Evolutionary conservation across 2,329 filamentous ascomycete species (phyloP).

Genomic region (Pseudopyricularia cyperi): DNA sequence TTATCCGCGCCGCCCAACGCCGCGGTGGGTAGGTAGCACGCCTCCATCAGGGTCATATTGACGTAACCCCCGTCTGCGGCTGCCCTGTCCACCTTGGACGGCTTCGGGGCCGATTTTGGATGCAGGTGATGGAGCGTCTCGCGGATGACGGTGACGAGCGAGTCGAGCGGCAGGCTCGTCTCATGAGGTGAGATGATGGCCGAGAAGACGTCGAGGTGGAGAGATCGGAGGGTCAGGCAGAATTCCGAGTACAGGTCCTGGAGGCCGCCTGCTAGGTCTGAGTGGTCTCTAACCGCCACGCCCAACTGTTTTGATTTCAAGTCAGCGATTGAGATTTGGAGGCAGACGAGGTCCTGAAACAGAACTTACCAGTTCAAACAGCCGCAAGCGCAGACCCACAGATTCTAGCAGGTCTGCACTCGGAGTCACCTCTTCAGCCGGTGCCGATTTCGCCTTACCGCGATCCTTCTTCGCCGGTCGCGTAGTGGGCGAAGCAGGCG

Average conservation of each 20-base stretch:
- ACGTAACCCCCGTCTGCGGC: slow-evolving; percentile 24
- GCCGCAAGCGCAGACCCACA: slow-evolving; percentile 45
- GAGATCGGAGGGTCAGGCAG: slow-evolving; percentile 30
- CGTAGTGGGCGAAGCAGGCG: not conserved
- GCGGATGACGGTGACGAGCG: slow-evolving; percentile 26
- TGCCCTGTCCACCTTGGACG: slow-evolving; percentile 22
- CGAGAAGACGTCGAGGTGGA: slow-evolving; percentile 44
- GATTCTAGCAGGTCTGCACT: slow-evolving; percentile 31
- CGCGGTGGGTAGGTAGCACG: slow-evolving; percentile 52
- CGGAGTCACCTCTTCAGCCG: not conserved
- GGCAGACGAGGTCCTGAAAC: not conserved
- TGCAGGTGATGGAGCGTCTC: slow-evolving; percentile 30
- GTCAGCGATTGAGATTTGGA: not conserved
- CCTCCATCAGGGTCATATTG: slow-evolving; percentile 31
- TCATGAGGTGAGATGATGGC: slow-evolving; percentile 34
- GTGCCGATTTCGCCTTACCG: slow-evolving; percentile 14
- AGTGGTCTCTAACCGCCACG: not conserved
- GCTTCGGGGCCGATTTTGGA: slow-evolving; percentile 27
- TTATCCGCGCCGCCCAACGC: slow-evolving; percentile 51
- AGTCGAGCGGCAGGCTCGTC: slow-evolving; percentile 16
- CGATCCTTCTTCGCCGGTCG: not conserved
- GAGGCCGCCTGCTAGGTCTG: not conserved
- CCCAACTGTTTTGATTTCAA: not conserved
- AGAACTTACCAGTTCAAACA: slow-evolving; percentile 40
- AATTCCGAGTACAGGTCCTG: not conserved